Evolutionary conservation across 1,139 yeast genomes (phyloP), one percentile per base, ranked within the genome.

Genomic region (Debaryomyces nepalensis): DNA sequence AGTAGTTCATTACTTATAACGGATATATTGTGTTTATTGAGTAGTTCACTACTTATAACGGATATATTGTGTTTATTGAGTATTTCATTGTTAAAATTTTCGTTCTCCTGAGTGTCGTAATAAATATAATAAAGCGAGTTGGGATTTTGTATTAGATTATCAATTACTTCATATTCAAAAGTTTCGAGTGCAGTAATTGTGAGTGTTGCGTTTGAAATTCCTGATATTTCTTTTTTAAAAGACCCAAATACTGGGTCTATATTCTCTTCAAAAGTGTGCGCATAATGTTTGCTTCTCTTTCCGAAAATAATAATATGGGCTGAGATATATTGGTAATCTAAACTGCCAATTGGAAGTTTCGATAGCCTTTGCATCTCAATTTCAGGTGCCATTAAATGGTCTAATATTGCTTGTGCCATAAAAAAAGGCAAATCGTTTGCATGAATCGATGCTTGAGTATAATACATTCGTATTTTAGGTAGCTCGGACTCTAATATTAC

Each of bases 381-480:
- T 37, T 63, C 68, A 1, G 63, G 52, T 4, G 45, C 37, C 12
- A 66, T 33, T 19, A 68, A 49, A 47, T 67, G 68, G 37, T 68
- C 62, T 12, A 63, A 32, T 9, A 70, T 50, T 0, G 71, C 57
- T 50, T 73, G 78, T 0, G 70, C 58, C 4, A 71, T 45, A 31
- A 54, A 64, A 46, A 53, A 73, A 2, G 79, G 79, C 39, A 73
- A 54, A 48, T 73, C 78, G 48, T 73, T 73, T 8, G 67, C 51
- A 47, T 70, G 70, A 8, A 72, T 52, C 1, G 70, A 47, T 1
- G 52, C 55, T 23, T 63, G 42, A 4, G 59, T 50, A 44, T 70
- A 73, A 40, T 53, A 50, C 32, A 67, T 43, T 19, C 68, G 66
- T 0, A 81, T 79, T 42, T 64, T 71, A 19, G 75, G 69, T 2